These are phyloP conservation scores for Heliamphora exappendiculata DNA, from an alignment of 148 eudicot genomes.

Conservation along the genomic window DNA sequence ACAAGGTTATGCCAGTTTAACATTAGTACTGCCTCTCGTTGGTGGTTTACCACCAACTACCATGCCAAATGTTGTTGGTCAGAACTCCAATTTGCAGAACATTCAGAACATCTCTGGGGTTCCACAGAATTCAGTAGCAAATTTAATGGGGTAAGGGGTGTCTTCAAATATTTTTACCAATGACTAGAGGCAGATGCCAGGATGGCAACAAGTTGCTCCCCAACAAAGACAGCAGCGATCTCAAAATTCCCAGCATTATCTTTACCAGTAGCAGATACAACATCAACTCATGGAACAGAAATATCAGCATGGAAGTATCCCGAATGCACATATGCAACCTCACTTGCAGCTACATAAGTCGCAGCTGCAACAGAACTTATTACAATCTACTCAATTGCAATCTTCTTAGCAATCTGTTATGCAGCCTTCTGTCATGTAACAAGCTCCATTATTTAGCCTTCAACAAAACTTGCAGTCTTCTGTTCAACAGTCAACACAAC, in stretches of 20 bases:
- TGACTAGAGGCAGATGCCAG: slow-evolving; percentile 71
- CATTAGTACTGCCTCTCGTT: slow-evolving; percentile 48
- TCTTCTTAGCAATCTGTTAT: slow-evolving; percentile 68
- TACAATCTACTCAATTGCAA: slow-evolving; percentile 44
- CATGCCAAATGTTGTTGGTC: slow-evolving; percentile 52
- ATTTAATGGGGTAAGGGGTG: slow-evolving; percentile 68
- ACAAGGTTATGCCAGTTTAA: slow-evolving; percentile 60
- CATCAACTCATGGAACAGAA: slow-evolving; percentile 62
- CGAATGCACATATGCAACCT: slow-evolving; percentile 47
- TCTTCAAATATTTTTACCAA: slow-evolving; percentile 57
- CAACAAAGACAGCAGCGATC: slow-evolving; percentile 41
- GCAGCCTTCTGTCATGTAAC: slow-evolving; percentile 75
- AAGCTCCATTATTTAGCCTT: slow-evolving; percentile 46
- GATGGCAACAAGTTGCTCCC: slow-evolving; percentile 57
- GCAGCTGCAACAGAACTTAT: slow-evolving; percentile 39
- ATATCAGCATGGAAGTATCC: slow-evolving; percentile 49
- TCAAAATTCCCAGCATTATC: slow-evolving; percentile 56
- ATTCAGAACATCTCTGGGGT: slow-evolving; percentile 43
- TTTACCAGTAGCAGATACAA: slow-evolving; percentile 58
- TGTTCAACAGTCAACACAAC: slow-evolving; percentile 61
- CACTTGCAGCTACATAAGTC: slow-evolving; percentile 53
- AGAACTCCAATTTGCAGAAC: slow-evolving; percentile 59
- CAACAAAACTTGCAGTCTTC: slow-evolving; percentile 70
- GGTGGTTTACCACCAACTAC: slow-evolving; percentile 51
- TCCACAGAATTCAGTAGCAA: slow-evolving; percentile 61